phyloP scores from a whole-genome alignment of 2,329 filamentous ascomycete genomes.

The Sphaerulina vaccinii region DNA sequence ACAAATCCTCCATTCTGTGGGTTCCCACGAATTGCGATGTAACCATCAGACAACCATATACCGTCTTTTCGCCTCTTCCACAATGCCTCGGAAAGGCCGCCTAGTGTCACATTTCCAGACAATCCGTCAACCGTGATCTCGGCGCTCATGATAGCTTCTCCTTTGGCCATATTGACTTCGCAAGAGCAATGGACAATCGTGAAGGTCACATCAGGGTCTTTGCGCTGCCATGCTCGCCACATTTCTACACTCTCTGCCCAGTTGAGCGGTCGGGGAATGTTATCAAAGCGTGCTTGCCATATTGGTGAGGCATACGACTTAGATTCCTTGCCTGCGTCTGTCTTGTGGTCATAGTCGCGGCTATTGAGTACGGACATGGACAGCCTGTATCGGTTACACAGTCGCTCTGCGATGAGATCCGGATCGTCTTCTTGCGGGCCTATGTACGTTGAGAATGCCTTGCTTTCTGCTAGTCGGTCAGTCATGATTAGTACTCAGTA shows the following conservation, averaged over 20 bases:
- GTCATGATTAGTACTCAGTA: not conserved
- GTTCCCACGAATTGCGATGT: constrained; percentile 6
- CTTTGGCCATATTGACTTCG: constrained; percentile 10
- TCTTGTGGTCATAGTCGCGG: constrained; percentile 7
- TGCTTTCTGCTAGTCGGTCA: not conserved
- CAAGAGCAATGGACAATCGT: constrained; percentile 5
- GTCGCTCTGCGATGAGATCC: not conserved
- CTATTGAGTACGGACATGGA: not conserved
- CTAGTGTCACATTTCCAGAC: constrained; percentile 4
- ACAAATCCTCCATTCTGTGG: constrained; percentile 14
- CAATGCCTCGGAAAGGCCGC: constrained; percentile 2
- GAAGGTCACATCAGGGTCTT: constrained; percentile 4
- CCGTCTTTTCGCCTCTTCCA: constrained; percentile 4
- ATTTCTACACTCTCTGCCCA: constrained; percentile 3
- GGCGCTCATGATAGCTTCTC: constrained; percentile 3
- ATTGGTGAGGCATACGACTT: constrained; percentile 1
- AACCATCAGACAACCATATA: constrained; percentile 8
- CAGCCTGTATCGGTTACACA: constrained; percentile 5
- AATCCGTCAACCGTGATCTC: constrained; percentile 8
- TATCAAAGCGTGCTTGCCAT: constrained; percentile 13
- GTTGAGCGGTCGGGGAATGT: not conserved
- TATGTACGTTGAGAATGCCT: no score
- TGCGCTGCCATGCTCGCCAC: constrained; percentile 2
- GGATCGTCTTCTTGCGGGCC: not conserved
- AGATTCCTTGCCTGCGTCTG: not conserved